A percentile compares a stretch with the other conserved stretches of the same genome.
phyloP scores from a whole-genome alignment of 208 protist genomes.

The Tritrichomonas musculus region DNA sequence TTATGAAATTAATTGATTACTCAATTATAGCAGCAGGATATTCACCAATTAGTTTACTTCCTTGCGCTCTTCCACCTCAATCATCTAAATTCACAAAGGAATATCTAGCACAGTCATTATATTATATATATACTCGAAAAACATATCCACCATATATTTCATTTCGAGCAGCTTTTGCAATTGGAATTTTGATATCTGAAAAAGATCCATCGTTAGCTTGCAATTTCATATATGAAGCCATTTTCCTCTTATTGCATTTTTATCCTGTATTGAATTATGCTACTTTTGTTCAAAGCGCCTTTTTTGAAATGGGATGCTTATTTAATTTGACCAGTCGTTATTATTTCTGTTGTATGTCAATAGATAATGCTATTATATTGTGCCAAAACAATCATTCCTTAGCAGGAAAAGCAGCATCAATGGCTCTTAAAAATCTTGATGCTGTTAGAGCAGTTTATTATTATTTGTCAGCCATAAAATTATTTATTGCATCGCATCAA shows the following conservation, averaged over 20 bases:
- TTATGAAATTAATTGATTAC: neutral
- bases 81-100: neutral
- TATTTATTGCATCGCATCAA: neutral
- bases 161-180: neutral
- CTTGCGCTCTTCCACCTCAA: neutral
- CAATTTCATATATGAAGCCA: neutral
- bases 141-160: neutral
- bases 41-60: neutral
- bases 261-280: neutral
- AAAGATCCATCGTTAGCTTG: neutral
- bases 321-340: neutral
- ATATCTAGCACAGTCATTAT: neutral
- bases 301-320: neutral
- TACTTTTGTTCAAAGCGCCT: neutral
- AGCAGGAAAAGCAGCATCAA: neutral
- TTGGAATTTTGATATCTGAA: neutral
- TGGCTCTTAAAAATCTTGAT: neutral
- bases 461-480: neutral
- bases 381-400: neutral
- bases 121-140: neutral
- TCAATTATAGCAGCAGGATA: neutral
- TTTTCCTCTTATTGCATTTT: neutral
- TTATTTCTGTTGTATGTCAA: neutral
- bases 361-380: neutral
- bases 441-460: neutral